Base-by-base conservation (phyloP, 306 rosid genomes). In the Gillenia trifoliata region DNA sequence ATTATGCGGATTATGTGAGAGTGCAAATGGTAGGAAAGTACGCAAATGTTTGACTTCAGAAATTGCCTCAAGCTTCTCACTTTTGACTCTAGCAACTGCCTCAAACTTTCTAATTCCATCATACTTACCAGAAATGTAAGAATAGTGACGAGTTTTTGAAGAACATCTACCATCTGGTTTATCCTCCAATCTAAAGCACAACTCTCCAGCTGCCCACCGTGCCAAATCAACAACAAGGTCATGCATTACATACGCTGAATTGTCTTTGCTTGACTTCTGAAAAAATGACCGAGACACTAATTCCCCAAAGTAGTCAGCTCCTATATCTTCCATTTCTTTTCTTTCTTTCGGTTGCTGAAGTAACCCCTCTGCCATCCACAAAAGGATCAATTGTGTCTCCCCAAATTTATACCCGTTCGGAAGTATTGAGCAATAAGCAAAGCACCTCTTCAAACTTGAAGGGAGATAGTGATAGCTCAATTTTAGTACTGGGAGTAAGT, bases 341-440 rank as follows among this genome's bases (percentile, higher is more conserved):
- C 47, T n/a, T n/a, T n/a, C n/a, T 15, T 54, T 20, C 15, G 25
- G 0, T 25, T 64, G 59, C 19, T 33, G 38, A 6, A 84, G 9
- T 52, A 36, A 6, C 73, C 76, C n/a, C n/a, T 84, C 82, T 16
- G 85, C 87, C 83, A 80, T 84, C 88, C 88, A 84, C 0, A 80
- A 10, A 10, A 40, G 62, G 33, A 85, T 34, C 0, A 81, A 15
- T 13, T 72, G 50, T 25, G 45, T 66, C n/a, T 69, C 64, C 30
- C n/a, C 4, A 81, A 40, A 11, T 12, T 36, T 80, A 23, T 77
- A n/a, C n/a, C n/a, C 70, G n/a, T n/a, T n/a, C 0, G 83, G 81
- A 1, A 85, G 72, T 17, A 85, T 57, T 0, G 84, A 82, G 16
- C 80, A 78, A 66, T 81, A 84, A 11, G 88, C 74, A 75, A 84